Percentiles rank a stretch among this genome's conserved stretches.
Conservation (phyloP, 306 rosid species). For the Corylus heterophylla region DNA sequence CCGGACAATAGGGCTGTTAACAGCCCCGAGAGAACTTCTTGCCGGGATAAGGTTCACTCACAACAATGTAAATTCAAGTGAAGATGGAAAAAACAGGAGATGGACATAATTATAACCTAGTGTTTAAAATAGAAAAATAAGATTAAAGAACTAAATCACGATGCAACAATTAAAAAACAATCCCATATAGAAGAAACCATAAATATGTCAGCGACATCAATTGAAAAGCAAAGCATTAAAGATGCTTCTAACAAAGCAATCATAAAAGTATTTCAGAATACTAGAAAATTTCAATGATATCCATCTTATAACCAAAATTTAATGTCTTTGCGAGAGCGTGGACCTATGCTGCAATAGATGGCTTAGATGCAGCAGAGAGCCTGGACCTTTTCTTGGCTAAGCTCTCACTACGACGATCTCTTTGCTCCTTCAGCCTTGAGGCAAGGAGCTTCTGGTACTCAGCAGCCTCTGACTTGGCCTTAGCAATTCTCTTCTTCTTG, state of each 20-base stretch:
- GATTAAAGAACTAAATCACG: background rate
- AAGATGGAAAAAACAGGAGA: too few species aligned
- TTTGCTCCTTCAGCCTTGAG: slow-evolving; percentile 61
- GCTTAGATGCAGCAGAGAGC: slow-evolving; percentile 61
- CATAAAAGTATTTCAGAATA: slow-evolving; percentile 9
- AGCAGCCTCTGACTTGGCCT: slow-evolving; percentile 56
- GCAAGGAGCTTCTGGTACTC: slow-evolving; percentile 69
- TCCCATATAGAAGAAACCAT: background rate
- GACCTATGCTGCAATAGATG: slow-evolving; percentile 43
- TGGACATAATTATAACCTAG: too few species aligned
- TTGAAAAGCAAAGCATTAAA: slow-evolving; percentile 12
- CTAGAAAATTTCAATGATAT: background rate
- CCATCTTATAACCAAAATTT: slow-evolving; percentile 22
- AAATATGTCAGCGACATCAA: slow-evolving; percentile 1
- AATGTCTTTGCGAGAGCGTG: background rate
- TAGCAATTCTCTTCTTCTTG: slow-evolving; percentile 60
- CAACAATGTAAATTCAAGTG: too few species aligned
- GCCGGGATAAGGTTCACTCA: too few species aligned
- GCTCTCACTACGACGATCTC: slow-evolving; percentile 64
- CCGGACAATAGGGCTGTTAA: too few species aligned
- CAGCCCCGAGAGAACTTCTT: too few species aligned
- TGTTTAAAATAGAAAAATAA: too few species aligned
- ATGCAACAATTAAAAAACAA: background rate
- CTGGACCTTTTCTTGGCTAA: slow-evolving; percentile 66
- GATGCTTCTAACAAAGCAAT: slow-evolving; percentile 1